Evolutionary conservation across 495 filamentous ascomycete species (phyloP).

Genomic region (Elasticomyces elasticus): DNA sequence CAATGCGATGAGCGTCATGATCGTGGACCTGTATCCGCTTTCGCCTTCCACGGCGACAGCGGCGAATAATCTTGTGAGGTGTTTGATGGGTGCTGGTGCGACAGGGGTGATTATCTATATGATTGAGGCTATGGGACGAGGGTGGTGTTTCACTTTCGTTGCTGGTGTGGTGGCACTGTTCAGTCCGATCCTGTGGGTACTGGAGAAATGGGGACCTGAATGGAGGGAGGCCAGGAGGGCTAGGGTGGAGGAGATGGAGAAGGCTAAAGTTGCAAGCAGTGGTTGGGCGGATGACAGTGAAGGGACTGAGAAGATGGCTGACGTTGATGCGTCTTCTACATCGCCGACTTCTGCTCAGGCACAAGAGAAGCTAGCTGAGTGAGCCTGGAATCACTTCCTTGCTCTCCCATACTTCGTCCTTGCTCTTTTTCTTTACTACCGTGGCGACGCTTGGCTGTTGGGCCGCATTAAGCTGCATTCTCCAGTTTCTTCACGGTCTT

Average conservation of each 20-base stretch:
- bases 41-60: slow-evolving; percentile 57
- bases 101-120: slow-evolving; percentile 58
- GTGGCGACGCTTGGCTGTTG: too few relatives aligned
- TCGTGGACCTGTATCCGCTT: slow-evolving; percentile 56
- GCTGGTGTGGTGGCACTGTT: slow-evolving; percentile 43
- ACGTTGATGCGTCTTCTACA: too few relatives aligned
- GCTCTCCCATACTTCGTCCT: too few relatives aligned
- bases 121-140: slow-evolving; percentile 52
- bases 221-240: slow-evolving; percentile 44
- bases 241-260: slow-evolving; percentile 14
- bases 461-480: too few relatives aligned
- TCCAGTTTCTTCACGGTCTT: too few relatives aligned
- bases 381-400: too few relatives aligned
- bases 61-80: slow-evolving; percentile 60
- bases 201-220: slow-evolving; percentile 36
- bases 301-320: too few relatives aligned
- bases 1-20: slow-evolving; percentile 43
- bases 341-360: too few relatives aligned
- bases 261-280: too few relatives aligned
- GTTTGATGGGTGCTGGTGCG: slow-evolving; percentile 55
- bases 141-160: slow-evolving; percentile 63
- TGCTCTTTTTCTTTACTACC: too few relatives aligned
- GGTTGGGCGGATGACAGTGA: too few relatives aligned
- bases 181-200: slow-evolving; percentile 42
- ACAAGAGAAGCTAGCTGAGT: too few relatives aligned